Base-by-base conservation (phyloP, 768 basidiomycete species). In the Tulasnella sp. region DNA sequence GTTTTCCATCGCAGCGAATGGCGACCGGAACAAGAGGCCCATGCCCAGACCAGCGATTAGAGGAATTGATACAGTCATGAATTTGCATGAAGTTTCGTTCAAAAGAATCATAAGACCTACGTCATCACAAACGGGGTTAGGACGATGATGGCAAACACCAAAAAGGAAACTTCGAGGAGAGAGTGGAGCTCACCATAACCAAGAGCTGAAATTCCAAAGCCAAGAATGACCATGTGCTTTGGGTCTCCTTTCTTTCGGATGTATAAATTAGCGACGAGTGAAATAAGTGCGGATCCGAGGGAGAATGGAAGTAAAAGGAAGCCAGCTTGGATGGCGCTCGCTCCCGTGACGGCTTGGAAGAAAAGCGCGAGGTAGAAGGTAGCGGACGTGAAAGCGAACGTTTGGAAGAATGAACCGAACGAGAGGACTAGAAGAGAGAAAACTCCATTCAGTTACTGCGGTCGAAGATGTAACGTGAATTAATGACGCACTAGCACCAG, bases 301-400 rank as follows among this genome's bases (percentile, higher is more conserved):
- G 94, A 93, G 85, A 94, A 95, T 15, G 94, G 93, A 77, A 95
- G 86, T 84, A 93, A 87, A 82, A 89, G 88, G 29, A 93, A 82
- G 13, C 93, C 94, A 79, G 93, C 91, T 83, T 90, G 83, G 70
- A 94, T 82, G 16, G 92, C 93, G n/a, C 89, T 88, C 29, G 88
- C 88, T 35, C 90, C 90, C 82, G 91, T 87, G 51, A 90, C 93
- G 20, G 90, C 90, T 93, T 95, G 93, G 84, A 89, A 94, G 83
- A 90, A 95, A 32, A 95, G 83, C 0, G 93, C 92, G 70, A 95
- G 89, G 84, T 93, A 95, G 85, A 92, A 95, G 6, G 93, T 95
- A 72, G 92, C 93, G 42, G 93, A 89, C 80, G 89, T 94, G 84
- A 94, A 95, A 20, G 90, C 90, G 80, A 94, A 87, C 82, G 93